A percentile compares a stretch with the other conserved stretches of the same genome.
Conservation (phyloP, 2,329 filamentous ascomycete genomes). For the Beauveria sp. region DNA sequence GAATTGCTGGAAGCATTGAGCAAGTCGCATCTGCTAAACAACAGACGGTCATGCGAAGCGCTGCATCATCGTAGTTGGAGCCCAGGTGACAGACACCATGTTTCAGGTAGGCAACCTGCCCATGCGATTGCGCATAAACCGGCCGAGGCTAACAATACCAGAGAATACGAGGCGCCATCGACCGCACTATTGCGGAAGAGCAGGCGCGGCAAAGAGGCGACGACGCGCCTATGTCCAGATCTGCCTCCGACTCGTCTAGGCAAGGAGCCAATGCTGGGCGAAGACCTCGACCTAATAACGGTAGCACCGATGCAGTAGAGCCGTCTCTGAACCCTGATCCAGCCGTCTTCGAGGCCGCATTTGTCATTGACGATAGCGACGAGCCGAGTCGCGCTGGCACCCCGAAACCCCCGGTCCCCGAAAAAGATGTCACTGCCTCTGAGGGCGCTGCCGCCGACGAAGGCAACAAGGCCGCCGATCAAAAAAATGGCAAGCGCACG, state of each 20-base stretch:
- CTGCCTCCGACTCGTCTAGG: slow-evolving; percentile 29
- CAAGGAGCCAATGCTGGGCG: slow-evolving; percentile 27
- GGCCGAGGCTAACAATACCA: slow-evolving; percentile 27
- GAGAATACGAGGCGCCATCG: slow-evolving; percentile 78
- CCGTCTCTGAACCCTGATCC: slow-evolving; percentile 61
- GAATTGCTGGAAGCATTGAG: background rate
- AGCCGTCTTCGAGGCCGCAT: slow-evolving; percentile 78
- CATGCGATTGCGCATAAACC: background rate
- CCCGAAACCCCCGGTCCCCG: slow-evolving; percentile 37
- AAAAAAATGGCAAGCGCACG: slow-evolving; percentile 12
- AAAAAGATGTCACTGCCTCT: slow-evolving; percentile 24
- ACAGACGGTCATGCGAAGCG: background rate
- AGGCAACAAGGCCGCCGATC: slow-evolving; percentile 10
- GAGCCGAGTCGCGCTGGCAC: slow-evolving; percentile 55
- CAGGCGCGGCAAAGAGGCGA: slow-evolving; percentile 67
- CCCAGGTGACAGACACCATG: slow-evolving; percentile 7
- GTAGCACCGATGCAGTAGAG: slow-evolving; percentile 29
- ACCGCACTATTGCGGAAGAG: slow-evolving; percentile 84
- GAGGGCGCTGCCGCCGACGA: slow-evolving; percentile 15
- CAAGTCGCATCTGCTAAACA: too few species aligned
- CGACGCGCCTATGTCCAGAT: slow-evolving; percentile 33
- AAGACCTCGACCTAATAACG: slow-evolving; percentile 33
- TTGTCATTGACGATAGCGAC: slow-evolving; percentile 80
- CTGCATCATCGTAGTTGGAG: background rate
- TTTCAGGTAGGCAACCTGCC: background rate